Evolutionary conservation across 331 rosid species (phyloP).

Genomic region (Rosa hybrid): DNA sequence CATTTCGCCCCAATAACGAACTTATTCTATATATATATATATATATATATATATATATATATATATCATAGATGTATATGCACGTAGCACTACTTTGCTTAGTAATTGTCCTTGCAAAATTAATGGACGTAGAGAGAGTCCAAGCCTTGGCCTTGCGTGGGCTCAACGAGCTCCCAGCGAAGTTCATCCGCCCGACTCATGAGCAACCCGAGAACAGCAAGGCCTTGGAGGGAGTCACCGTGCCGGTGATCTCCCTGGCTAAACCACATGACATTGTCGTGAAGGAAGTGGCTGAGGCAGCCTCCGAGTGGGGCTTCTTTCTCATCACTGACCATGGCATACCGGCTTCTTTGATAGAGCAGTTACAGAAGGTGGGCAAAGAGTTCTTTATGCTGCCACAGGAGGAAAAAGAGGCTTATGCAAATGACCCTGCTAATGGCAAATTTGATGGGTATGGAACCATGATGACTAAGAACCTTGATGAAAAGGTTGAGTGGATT

Average conservation of each 20-base stretch:
- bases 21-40: too few species aligned
- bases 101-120: too few species aligned
- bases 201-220: slow-evolving; percentile 57
- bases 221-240: slow-evolving; percentile 48
- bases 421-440: slow-evolving; percentile 55
- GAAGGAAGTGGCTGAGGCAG: slow-evolving; percentile 34
- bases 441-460: slow-evolving; percentile 68
- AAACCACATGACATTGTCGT: slow-evolving; percentile 38
- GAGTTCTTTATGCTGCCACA: slow-evolving; percentile 54
- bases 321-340: slow-evolving; percentile 51
- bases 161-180: slow-evolving; percentile 42
- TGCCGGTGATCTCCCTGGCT: slow-evolving; percentile 51
- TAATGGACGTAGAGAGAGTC: slow-evolving; percentile 47
- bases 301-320: slow-evolving; percentile 55
- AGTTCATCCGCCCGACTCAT: slow-evolving; percentile 37
- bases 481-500: slow-evolving; percentile 68
- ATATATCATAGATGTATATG: too few species aligned
- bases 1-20: too few species aligned
- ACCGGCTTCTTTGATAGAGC: slow-evolving; percentile 35
- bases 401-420: slow-evolving; percentile 49
- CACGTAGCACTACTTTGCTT: too few species aligned
- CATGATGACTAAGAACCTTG: slow-evolving; percentile 53
- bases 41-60: too few species aligned
- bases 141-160: slow-evolving; percentile 32
- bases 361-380: slow-evolving; percentile 49